phyloP scores from a whole-genome alignment of 2,329 filamentous ascomycete genomes.

The Paecilomyces niveus region DNA sequence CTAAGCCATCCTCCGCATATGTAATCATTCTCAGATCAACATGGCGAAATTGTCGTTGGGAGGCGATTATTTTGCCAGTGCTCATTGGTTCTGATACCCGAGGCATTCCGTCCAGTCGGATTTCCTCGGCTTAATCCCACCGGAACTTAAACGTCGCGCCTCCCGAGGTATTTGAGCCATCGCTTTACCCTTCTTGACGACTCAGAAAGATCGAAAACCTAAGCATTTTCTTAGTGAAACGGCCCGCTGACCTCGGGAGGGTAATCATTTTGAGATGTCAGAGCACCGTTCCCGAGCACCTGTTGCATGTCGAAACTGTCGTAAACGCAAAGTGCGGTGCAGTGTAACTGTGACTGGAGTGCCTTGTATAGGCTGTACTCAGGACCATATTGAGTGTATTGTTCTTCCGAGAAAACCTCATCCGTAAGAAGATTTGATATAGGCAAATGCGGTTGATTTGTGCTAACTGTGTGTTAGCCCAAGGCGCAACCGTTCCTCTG shows the following conservation, averaged over 20 bases:
- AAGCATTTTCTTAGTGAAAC: not conserved
- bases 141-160: too few species aligned
- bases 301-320: constrained; percentile 12
- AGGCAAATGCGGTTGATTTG: not conserved
- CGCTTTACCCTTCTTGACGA: not conserved
- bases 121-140: not conserved
- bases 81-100: not conserved
- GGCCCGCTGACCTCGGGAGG: not conserved
- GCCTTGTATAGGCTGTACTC: constrained; percentile 23
- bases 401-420: constrained; percentile 13
- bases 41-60: too few species aligned
- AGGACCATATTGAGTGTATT: constrained; percentile 19
- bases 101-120: not conserved
- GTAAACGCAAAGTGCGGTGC: constrained; percentile 19
- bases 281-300: constrained; percentile 8
- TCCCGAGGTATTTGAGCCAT: not conserved
- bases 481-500: not conserved
- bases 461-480: not conserved
- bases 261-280: constrained; percentile 2
- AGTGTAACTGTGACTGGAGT: constrained; percentile 7
- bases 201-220: not conserved
- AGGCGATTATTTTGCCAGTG: not conserved
- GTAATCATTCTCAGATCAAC: too few species aligned
- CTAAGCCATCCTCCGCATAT: too few species aligned
- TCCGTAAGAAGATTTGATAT: constrained; percentile 1